phyloP scores from a whole-genome alignment of 1,284 basidiomycete genomes.

The Ustilago hordei region DNA sequence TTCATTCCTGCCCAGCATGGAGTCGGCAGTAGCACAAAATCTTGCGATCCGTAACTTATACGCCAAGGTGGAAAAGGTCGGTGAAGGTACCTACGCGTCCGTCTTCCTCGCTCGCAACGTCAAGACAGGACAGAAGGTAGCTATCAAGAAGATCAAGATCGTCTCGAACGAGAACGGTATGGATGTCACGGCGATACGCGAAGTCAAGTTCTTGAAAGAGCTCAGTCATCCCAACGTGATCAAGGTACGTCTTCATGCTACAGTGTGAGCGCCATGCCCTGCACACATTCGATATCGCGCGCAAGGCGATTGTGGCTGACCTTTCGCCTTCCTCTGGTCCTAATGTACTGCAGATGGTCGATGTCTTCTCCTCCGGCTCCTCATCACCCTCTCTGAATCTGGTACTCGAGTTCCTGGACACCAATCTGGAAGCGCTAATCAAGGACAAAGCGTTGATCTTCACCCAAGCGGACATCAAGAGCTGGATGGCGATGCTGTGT shows the following conservation, averaged over 20 bases:
- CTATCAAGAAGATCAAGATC: slow-evolving; percentile 86
- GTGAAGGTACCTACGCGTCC: slow-evolving; percentile 97
- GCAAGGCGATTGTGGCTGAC: not conserved
- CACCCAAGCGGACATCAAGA: slow-evolving; percentile 94
- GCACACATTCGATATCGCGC: not conserved
- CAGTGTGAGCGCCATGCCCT: not conserved
- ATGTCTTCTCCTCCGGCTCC: slow-evolving; percentile 95
- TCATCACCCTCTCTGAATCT: slow-evolving; percentile 82
- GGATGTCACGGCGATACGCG: slow-evolving; percentile 97
- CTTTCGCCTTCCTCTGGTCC: not conserved
- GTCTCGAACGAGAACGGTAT: slow-evolving; percentile 86
- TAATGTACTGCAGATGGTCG: slow-evolving; percentile 78
- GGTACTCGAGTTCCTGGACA: slow-evolving; percentile 95
- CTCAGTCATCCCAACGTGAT: slow-evolving; percentile 95
- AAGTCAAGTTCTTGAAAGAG: slow-evolving; percentile 96
- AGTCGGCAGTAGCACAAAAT: slow-evolving; percentile 56
- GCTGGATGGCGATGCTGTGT: slow-evolving; percentile 98
- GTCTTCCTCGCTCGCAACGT: slow-evolving; percentile 77
- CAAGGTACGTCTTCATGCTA: slow-evolving; percentile 74
- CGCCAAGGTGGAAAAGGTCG: slow-evolving; percentile 70
- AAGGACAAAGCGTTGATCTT: slow-evolving; percentile 92
- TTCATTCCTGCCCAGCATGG: slow-evolving; percentile 57
- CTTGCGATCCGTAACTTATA: slow-evolving; percentile 54
- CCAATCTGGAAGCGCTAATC: slow-evolving; percentile 97
- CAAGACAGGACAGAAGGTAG: slow-evolving; percentile 80